Base-by-base conservation (phyloP, 75 land plant species). In the Adiantum capillusveneris region DNA sequence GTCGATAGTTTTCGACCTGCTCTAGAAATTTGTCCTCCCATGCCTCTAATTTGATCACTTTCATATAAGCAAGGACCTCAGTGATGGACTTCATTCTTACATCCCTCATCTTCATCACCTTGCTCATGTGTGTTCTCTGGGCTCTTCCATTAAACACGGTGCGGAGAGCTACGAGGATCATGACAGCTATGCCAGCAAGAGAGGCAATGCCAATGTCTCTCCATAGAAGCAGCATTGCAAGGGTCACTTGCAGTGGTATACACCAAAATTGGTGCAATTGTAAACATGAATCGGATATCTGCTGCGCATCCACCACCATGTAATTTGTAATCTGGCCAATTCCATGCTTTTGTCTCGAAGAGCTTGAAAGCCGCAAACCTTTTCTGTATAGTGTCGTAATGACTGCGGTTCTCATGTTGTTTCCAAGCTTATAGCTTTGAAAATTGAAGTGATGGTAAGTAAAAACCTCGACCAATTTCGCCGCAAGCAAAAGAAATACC, bases 251-350 rank as follows among this genome's bases (percentile, higher is more conserved):
- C 24, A 60, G 48, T 25, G 75, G 75, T 19, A 72, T 29, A 44
- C 52, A n/a, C 64, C 69, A 66, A 37, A 22, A 31, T 19, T 27
- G 24, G 48, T 66, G 60, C 21, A 45, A 25, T 29, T 57, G 61
- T 18, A 57, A 66, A 21, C 27, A 37, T 19, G 39, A 17, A 66
- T 72, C 75, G 21, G 69, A 65, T 29, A 72, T 27, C 41, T 72
- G 62, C 62, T 72, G 75, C 7, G 60, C 75, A 54, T 72, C 75
- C 19, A 72, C 75, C 24, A 45, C 42, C 75, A 72, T 72, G 30
- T 72, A 72, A 44, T 72, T 72, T 29, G 68, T 62, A 27, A 72
- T 72, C 49, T 72, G 71, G 22, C 71, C 75, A 11, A 52, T 46
- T 11, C 71, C 71, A 53, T 72, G 69, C 20, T 60, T 49, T 42